Base-by-base conservation (phyloP, 345 rosid species). In the Erodium maritimum region DNA sequence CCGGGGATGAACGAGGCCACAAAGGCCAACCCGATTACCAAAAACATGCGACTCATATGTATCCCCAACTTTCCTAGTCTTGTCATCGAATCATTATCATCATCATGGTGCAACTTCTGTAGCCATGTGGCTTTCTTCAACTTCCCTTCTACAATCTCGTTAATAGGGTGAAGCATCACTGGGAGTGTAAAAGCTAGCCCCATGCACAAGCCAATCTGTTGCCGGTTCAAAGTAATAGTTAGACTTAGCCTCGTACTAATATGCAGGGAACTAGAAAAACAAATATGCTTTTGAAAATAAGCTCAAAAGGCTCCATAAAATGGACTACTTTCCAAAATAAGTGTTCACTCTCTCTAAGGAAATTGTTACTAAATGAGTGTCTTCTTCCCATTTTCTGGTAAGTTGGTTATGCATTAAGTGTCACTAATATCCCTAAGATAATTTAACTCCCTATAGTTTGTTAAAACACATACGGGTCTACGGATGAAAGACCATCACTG, bases 161-260 rank as follows among this genome's bases (percentile, higher is more conserved):
- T 75, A 17, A 90, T 70, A 0, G 97, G 99, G 61, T 84, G 96
- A 4, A 84, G 75, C 97, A 85, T 87, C 65, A 90, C 79, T 0
- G 99, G 99, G 59, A 83, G 82, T 18, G 97, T 89, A 74, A 93
- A 93, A 2, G 79, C 54, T 33, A 93, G 73, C 56, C 83, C 99
- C 80, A 87, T 61, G 75, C 96, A 93, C 75, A 93, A 58, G 7
- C 95, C 99, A 65, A 85, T 68, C 97, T 93, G 87, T 67, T 48
- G 17, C 64, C 64, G 56, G 52, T 17, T 57, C 66, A 29, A 42
- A 42, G 48, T 42, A 3, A 3, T 4, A 29, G 37, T 11, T 5
- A 29, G 37, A 29, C 8, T 29, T 1, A 29, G 37, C 37, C 37
- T 6, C 8, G 9, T 29, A 29, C 5, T 5, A 1, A 29, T 29